Evolutionary conservation across 768 basidiomycete genomes (phyloP).

Genomic region (Rhizopogon salebrosus): DNA sequence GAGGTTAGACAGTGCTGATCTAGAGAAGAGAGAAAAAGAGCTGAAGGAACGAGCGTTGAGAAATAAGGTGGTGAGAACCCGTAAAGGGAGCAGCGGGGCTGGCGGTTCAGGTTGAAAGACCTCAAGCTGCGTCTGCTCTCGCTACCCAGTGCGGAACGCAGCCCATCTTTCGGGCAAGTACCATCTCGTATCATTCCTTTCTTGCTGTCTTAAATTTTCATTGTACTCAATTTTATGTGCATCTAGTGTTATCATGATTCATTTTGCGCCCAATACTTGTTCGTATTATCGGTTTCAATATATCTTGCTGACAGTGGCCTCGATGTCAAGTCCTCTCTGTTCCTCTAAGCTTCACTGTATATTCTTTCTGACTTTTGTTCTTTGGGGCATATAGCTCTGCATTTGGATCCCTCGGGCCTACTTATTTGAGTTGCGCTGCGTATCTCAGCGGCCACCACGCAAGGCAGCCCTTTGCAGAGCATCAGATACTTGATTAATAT

Average conservation of each 20-base stretch:
- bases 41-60: conserved; percentile 76
- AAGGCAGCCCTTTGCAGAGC: too few relatives aligned
- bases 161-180: neutral
- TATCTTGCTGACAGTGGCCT: neutral
- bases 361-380: neutral
- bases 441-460: neutral
- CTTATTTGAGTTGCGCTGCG: neutral
- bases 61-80: conserved; percentile 75
- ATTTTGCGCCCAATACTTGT: neutral
- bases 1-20: conserved; percentile 32
- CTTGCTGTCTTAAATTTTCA: neutral
- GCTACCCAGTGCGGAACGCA: too few relatives aligned
- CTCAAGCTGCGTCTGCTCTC: neutral
- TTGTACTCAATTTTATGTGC: neutral
- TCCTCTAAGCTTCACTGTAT: neutral
- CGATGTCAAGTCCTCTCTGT: neutral
- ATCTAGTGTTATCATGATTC: neutral
- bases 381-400: neutral
- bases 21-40: conserved; percentile 71
- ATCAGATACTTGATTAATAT: too few relatives aligned
- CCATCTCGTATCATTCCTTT: neutral
- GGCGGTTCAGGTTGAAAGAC: conserved; percentile 2
- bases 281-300: neutral
- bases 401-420: neutral
- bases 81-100: conserved; percentile 41